Base-by-base conservation (phyloP, 805 yeast species). In the Wickerhamiella sergipiensis region DNA sequence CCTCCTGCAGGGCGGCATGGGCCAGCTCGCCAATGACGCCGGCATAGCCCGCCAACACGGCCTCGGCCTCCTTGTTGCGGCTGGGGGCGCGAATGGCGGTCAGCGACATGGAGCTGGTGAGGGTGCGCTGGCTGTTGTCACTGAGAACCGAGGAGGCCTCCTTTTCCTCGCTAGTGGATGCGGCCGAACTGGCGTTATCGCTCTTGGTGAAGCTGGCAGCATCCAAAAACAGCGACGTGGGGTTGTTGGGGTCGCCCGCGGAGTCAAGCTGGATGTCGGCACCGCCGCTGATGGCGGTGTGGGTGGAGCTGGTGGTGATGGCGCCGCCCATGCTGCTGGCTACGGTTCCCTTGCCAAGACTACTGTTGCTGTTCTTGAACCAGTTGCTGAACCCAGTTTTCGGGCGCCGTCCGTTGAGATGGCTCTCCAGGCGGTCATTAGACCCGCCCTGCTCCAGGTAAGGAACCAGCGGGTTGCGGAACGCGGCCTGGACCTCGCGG, bases 321-420 rank as follows among this genome's bases (percentile, higher is more conserved):
- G 21, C 46, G 18, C 19, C n/a, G 36, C 22, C 46, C 21, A 15
- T 10, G 15, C 36, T 17, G 46, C n/a, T 43, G 33, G 33, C 40
- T 29, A 18, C 46, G 21, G 17, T 45, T 15, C 42, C 42, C 46
- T 23, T 47, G 52, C 21, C 52, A 45, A 12, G 52, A 48, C 19
- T 29, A 18, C 46, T 45, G 42, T 12, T 49, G 46, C 10, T 17
- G 15, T 18, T 39, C 48, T 4, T 33, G 22, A 23, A 29, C 40
- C 42, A 23, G 22, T n/a, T 36, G 12, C 18, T 33, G 24, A 15
- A n/a, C 12, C 33, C 33, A 8, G 33, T 29, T 12, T 12, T 29
- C 13, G 8, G 45, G 33, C 31, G 21, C 23, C 36, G 36, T 3
- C 18, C 33, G 36, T 8, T 23, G 6, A 38, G 42, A 7, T 38